phyloP scores from a whole-genome alignment of 345 rosid species.

The Moricandia arvensis region DNA sequence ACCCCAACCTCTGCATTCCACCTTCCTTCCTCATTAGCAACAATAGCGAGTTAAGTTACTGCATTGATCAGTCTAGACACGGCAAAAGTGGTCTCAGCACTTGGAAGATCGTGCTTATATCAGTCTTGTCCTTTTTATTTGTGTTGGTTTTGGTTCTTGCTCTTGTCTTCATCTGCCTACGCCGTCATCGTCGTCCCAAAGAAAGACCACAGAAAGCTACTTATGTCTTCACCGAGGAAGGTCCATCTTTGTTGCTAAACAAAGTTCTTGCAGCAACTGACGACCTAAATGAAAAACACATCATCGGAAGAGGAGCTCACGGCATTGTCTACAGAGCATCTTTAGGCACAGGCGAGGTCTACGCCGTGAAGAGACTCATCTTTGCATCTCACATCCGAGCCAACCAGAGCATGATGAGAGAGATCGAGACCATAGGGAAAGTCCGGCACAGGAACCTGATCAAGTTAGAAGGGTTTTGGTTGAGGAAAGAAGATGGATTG shows the following conservation, averaged over 20 bases:
- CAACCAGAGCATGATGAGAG: constrained; percentile 25
- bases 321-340: constrained; percentile 73
- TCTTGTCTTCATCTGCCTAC: not conserved
- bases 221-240: not conserved
- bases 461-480: constrained; percentile 77
- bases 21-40: not conserved
- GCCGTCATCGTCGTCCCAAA: not conserved
- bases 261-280: not conserved
- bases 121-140: not conserved
- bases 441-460: constrained; percentile 76
- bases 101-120: not conserved
- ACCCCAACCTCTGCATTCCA: not conserved
- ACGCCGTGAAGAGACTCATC: not conserved
- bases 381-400: not conserved
- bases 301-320: not conserved
- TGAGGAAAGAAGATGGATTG: constrained; percentile 3
- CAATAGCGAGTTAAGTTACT: not conserved
- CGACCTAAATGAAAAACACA: not conserved
- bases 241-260: not conserved
- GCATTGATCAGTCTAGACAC: not conserved
- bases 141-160: not conserved
- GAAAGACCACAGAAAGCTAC: not conserved
- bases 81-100: not conserved
- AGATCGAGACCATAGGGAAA: constrained; percentile 58
- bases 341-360: constrained; percentile 40